Evolutionary conservation across 345 rosid species (phyloP), one percentile per base, ranked within the genome.

Genomic region (Moricandia arvensis): DNA sequence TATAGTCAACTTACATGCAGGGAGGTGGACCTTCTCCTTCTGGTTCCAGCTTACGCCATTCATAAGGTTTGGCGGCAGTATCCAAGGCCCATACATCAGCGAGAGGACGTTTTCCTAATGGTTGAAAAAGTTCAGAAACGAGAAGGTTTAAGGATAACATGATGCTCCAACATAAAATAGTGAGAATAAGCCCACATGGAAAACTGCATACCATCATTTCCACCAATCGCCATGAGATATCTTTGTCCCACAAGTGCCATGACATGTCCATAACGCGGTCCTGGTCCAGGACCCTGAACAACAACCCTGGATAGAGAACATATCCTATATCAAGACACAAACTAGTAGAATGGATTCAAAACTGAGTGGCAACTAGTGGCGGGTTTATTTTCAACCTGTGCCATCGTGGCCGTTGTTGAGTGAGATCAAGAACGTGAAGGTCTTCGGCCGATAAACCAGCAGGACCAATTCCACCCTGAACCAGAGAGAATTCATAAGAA

Each of bases 1-100:
- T 43, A 8, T 59, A 27, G 55, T 29, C 61, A 55, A 61, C 78
- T 79, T 74, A 92, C 97, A 90, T 92, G 97, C 97, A 92, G 53
- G 97, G 96, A 59, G 97, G 97, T 27, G 97, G 97, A 34, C 97
- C 97, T 75, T 92, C 97, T 80, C 97, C 97, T 87, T 92, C 97
- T 51, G 96, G 97, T 75, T 92, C 97, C 85, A 92, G 82, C 78
- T 90, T 92, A 71, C 90, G 93, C 97, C 97, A 92, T 82, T 92
- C 97, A 75, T 92, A 92, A 66, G 97, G 97, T 84, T 92, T 92
- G 64, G 97, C 97, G 55, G 97, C 97, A 16, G 97, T 92, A 86
- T 92, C 97, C 65, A 92, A 81, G 80, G 97, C 96, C 97, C 97
- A 92, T 76, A 92, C 97, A 82, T 92, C 97, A 78, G 93, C 94